Base-by-base conservation (phyloP, 352 stramenopile species). In the Globisporangium ultimum region DNA sequence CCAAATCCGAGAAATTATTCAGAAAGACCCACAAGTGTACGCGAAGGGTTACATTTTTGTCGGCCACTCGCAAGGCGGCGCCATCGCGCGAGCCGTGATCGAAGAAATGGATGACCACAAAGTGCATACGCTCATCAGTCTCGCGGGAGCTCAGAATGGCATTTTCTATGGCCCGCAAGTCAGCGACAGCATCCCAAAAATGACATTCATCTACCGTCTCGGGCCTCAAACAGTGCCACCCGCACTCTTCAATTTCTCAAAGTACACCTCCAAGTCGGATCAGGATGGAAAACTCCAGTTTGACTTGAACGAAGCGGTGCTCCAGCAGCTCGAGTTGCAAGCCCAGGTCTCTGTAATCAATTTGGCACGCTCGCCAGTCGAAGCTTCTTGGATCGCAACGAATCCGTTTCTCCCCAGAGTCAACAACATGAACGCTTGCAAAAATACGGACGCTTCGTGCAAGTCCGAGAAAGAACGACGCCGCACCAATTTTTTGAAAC, bases 81-180 rank as follows among this genome's bases (percentile, higher is more conserved):
- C 70, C 1, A 46, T 84, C 10, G 70, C 70, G 10, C 74, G 74
- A 15, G 70, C 67, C 10, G 74, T 86, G 12, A 50, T 84, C 20
- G 76, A 86, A 58, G 66, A 78, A 43, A 82, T 81, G 73, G 64
- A 86, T 48, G 73, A 84, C 53, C 76, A 86, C 64, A 73, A 74
- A 11, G 69, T 74, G 22, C 61, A 74, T 40, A 64, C 63, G 32
- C 59, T 84, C 28, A 69, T 86, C 47, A 80, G 68, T 58, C 60
- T 86, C 12, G 76, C 73, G 0, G 74, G 76, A 2, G 65, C 68
- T 2, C 71, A 82, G 47, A 84, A 84, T 57, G 73, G 76, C 20
- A 65, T 74, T 53, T 87, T 87, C 58, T 80, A 79, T 57, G 74
- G 74, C 1, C 74, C 72, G 0, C 74, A 85, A 48, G 21, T 48